A percentile compares a stretch with the other conserved stretches of the same genome.
Evolutionary conservation across 768 basidiomycete genomes (phyloP).

Genomic region (Mycena amicta): DNA sequence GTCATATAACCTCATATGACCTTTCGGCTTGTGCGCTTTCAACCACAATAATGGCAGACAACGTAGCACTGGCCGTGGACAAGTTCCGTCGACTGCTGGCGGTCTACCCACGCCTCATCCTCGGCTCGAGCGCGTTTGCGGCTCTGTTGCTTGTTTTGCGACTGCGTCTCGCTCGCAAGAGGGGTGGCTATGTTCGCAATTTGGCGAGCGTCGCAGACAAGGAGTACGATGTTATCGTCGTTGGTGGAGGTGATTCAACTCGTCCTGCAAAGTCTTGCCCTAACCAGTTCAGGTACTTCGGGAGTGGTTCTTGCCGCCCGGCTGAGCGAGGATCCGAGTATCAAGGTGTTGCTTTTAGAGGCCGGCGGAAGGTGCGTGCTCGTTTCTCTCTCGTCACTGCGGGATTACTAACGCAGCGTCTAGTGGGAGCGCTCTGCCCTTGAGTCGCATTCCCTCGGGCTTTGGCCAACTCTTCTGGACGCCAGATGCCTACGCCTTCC

Average conservation of each 20-base stretch:
- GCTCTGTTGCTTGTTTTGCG: conserved; percentile 13
- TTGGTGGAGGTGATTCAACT: conserved; percentile 52
- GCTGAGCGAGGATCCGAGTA: conserved; percentile 54
- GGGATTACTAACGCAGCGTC: background rate
- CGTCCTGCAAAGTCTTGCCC: background rate
- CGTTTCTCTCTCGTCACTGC: background rate
- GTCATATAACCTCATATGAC: background rate
- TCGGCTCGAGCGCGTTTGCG: conserved; percentile 8
- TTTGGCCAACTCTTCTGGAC: conserved; percentile 46
- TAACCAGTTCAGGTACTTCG: conserved; percentile 47
- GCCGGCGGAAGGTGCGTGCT: conserved; percentile 58
- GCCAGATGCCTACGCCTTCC: conserved; percentile 54
- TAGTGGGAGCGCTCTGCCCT: conserved; percentile 47
- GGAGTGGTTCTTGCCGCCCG: conserved; percentile 65
- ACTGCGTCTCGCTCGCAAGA: background rate
- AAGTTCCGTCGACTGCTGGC: conserved; percentile 7
- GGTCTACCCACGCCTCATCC: conserved; percentile 1
- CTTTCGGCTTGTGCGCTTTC: background rate
- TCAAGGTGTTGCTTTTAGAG: conserved; percentile 60
- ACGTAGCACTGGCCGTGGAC: background rate
- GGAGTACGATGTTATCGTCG: conserved; percentile 53
- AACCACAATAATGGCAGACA: background rate
- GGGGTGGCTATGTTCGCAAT: conserved; percentile 14
- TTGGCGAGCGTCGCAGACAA: conserved; percentile 17
- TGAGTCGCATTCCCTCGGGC: conserved; percentile 47